Base-by-base conservation (phyloP, 1,139 yeast genomes). In the Saccharomyces uvarum region DNA sequence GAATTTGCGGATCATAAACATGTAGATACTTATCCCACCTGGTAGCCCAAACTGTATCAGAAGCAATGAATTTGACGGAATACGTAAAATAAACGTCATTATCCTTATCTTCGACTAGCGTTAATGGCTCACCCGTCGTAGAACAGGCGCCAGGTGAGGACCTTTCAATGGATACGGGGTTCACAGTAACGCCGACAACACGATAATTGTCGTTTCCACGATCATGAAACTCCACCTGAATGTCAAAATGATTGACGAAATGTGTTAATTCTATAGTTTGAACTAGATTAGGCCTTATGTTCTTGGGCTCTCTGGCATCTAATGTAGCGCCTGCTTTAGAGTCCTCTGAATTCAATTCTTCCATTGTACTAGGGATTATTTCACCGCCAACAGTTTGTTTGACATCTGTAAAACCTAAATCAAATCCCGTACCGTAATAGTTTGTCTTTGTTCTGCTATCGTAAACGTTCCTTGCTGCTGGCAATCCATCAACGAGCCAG, bases 21-120 rank as follows among this genome's bases (percentile, higher is more conserved):
- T 89, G 96, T 66, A 93, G 78, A 70, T 93, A 93, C 71, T 89
- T 88, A 71, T 93, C 99, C 99, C 99, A 93, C 75, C 99, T 84
- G 1, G 98, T 93, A 32, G 98, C 98, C 99, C 98, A 93, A 9
- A 85, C 83, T 13, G 95, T 88, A 13, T 74, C 75, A 14, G 95
- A 86, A 56, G 79, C 79, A 31, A 74, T 70, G 78, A 93, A 93
- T 38, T 70, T 72, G 32, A 85, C 86, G 2, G 86, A 81, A 66
- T 85, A 85, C 19, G 86, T 76, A 70, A 81, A 85, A 4, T 74
- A 67, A 41, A 83, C 86, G 8, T 65, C 63, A 11, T 79, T 75
- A 11, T 74, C 75, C 11, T 65, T 67, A 14, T 71, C 71, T 50
- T 73, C 73, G 47, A 67, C 67, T 56, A 82, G 69, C 11, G 66